Percentiles rank a stretch among this genome's conserved stretches.
Conservation (phyloP, 768 basidiomycete species). For the Lactarius psammicola region DNA sequence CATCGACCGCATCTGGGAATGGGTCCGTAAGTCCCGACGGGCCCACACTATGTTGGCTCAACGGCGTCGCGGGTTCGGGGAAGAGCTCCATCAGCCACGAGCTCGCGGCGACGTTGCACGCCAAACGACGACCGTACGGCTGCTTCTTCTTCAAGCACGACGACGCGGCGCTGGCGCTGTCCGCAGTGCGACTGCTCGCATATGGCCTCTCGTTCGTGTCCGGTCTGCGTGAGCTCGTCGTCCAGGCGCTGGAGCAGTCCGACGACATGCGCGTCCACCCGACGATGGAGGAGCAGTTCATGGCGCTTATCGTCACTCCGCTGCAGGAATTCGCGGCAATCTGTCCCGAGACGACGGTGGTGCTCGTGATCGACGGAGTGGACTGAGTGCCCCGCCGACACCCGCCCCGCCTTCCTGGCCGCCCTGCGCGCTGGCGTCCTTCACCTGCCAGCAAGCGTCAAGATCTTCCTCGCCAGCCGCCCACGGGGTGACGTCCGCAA, state of each 20-base stretch:
- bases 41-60: constrained; percentile 24
- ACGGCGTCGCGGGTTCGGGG: constrained; percentile 29
- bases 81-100: constrained; percentile 30
- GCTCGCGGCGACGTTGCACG: constrained; percentile 22
- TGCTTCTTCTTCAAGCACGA: constrained; percentile 30
- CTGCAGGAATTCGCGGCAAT: constrained; percentile 17
- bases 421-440: constrained; percentile 2
- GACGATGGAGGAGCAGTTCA: constrained; percentile 27
- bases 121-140: constrained; percentile 20
- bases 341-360: constrained; percentile 11
- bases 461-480: constrained; percentile 26
- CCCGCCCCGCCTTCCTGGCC: constrained; percentile 16
- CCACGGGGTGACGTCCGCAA: constrained; percentile 19
- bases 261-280: constrained; percentile 7
- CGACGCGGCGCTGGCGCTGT: constrained; percentile 16
- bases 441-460: constrained; percentile 24
- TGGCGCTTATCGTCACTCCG: constrained; percentile 20
- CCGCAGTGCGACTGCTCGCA: constrained; percentile 25
- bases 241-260: constrained; percentile 16
- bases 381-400: constrained; percentile 27
- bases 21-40: constrained; percentile 17
- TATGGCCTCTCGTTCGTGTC: constrained; percentile 25
- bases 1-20: constrained; percentile 19
- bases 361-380: constrained; percentile 28
- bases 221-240: constrained; percentile 16